phyloP scores from a whole-genome alignment of 75 land plant genomes.

The Pinus albicaulis region DNA sequence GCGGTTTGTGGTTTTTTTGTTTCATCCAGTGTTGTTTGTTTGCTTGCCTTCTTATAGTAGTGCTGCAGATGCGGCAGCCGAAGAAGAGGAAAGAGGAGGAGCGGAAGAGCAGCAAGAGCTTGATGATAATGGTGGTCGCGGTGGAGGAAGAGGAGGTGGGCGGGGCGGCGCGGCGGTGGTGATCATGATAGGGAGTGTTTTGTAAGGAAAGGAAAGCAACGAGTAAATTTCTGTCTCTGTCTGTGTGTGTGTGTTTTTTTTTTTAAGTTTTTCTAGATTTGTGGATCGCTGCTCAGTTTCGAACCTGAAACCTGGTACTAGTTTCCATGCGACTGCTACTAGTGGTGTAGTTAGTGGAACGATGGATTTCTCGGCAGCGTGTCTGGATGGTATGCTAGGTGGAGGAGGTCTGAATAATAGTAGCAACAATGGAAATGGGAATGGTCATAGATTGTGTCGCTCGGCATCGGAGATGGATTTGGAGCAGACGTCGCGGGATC shows the following conservation, averaged over 20 bases:
- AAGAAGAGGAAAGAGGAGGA: background rate
- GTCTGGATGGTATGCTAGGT: constrained; percentile 9
- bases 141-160: background rate
- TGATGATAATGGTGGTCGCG: constrained; percentile 2
- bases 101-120: background rate
- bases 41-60: constrained; percentile 17
- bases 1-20: constrained; percentile 6
- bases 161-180: background rate
- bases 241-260: too few species aligned
- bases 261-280: too few species aligned
- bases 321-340: background rate
- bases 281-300: too few species aligned
- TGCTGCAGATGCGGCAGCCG: background rate
- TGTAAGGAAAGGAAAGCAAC: constrained; percentile 12
- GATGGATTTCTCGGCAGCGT: constrained; percentile 10
- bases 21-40: constrained; percentile 4
- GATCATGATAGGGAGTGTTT: background rate
- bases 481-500: constrained; percentile 10
- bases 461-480: constrained; percentile 9
- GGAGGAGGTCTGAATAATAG: background rate
- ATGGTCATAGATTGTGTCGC: background rate
- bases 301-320: too few species aligned
- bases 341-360: background rate
- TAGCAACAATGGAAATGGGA: background rate
- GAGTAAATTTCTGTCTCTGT: background rate